phyloP scores from a whole-genome alignment of 2,329 filamentous ascomycete species.

The Diaporthe aspalathi region DNA sequence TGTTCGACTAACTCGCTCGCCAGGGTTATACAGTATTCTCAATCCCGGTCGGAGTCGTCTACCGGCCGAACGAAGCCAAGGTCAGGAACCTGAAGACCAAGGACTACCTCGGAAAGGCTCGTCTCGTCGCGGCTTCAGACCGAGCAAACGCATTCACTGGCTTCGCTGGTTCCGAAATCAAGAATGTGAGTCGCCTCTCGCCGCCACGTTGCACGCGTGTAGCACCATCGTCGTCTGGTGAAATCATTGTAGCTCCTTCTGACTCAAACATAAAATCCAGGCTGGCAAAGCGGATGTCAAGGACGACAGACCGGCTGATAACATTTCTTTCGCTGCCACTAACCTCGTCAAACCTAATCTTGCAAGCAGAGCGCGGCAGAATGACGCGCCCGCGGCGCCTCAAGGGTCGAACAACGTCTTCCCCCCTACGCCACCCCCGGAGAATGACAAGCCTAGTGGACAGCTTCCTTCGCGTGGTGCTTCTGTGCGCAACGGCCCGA shows the following conservation, averaged over 20 bases:
- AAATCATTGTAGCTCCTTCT: background rate
- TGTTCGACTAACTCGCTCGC: slow-evolving; percentile 45
- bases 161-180: slow-evolving; percentile 82
- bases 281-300: slow-evolving; percentile 65
- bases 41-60: slow-evolving; percentile 94
- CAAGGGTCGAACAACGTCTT: slow-evolving; percentile 77
- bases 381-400: slow-evolving; percentile 68
- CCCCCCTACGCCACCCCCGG: slow-evolving; percentile 97
- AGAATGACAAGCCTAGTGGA: slow-evolving; percentile 73
- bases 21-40: slow-evolving; percentile 99
- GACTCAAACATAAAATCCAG: background rate
- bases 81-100: slow-evolving; percentile 98
- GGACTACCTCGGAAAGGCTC: slow-evolving; percentile 96
- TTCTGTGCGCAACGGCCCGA: slow-evolving; percentile 72
- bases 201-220: background rate
- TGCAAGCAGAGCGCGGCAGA: slow-evolving; percentile 83
- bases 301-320: slow-evolving; percentile 85
- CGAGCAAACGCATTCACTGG: slow-evolving; percentile 83
- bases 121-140: slow-evolving; percentile 89
- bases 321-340: slow-evolving; percentile 90
- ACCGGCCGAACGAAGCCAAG: slow-evolving; percentile 95
- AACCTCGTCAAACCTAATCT: slow-evolving; percentile 92
- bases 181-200: slow-evolving; percentile 60
- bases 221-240: background rate
- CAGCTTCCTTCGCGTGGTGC: slow-evolving; percentile 62